phyloP scores from a whole-genome alignment of 805 yeast genomes.

The Saccharomycopsis schoenii region DNA sequence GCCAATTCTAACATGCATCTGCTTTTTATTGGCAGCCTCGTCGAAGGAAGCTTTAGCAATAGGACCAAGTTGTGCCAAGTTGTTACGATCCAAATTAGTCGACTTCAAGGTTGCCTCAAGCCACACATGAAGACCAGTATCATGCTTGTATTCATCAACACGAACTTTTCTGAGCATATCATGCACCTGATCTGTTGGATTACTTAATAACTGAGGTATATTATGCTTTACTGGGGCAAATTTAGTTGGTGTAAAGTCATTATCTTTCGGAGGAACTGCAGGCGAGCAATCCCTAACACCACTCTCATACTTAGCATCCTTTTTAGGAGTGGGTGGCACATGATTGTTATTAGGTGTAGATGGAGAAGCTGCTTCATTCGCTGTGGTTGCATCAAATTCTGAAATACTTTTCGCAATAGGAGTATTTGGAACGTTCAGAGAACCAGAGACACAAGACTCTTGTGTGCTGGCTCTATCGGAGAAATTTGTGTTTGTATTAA shows the following conservation, averaged over 20 bases:
- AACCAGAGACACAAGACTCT: not conserved
- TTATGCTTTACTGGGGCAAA: conserved; percentile 10
- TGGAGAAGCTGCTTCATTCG: not conserved
- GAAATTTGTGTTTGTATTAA: not conserved
- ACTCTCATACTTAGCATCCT: not conserved
- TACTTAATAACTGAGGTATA: conserved; percentile 4
- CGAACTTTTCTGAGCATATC: conserved; percentile 12
- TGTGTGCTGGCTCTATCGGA: not conserved
- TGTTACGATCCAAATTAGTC: not conserved
- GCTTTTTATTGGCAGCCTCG: conserved; percentile 10
- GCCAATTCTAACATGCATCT: not conserved
- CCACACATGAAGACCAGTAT: conserved; percentile 16
- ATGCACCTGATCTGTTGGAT: conserved; percentile 14
- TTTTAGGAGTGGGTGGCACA: not conserved
- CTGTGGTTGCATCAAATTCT: not conserved
- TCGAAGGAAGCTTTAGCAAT: conserved; percentile 15
- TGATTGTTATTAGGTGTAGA: not conserved
- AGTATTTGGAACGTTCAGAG: not conserved
- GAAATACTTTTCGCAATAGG: not conserved
- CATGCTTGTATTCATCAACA: conserved; percentile 13
- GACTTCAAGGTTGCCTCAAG: conserved; percentile 13
- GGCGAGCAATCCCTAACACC: conserved; percentile 6
- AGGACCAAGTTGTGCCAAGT: conserved; percentile 11
- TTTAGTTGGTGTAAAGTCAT: conserved; percentile 9
- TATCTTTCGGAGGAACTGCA: conserved; percentile 18